Percentiles rank a stretch among this genome's conserved stretches.
These are phyloP conservation scores for Neoscytalidium dimidiatum DNA, from an alignment of 2,329 filamentous ascomycete genomes.

Conservation along the genomic window DNA sequence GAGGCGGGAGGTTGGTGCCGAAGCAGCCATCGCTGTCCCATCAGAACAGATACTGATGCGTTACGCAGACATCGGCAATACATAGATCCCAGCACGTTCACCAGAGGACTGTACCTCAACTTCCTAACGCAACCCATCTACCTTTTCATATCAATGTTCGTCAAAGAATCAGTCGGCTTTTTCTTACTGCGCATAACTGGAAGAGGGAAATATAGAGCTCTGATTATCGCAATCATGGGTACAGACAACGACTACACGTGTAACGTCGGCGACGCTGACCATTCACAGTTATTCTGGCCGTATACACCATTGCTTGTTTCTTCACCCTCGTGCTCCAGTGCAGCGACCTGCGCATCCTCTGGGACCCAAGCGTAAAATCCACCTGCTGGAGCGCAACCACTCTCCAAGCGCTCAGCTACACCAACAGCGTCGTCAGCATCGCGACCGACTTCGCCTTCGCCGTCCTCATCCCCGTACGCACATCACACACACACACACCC, in stretches of 20 bases:
- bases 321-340: slow-evolving; percentile 54
- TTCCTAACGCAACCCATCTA: slow-evolving; percentile 51
- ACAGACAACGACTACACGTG: slow-evolving; percentile 29
- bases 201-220: slow-evolving; percentile 40
- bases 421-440: slow-evolving; percentile 47
- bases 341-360: slow-evolving; percentile 47
- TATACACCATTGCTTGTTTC: slow-evolving; percentile 48
- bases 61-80: slow-evolving; percentile 46
- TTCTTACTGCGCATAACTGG: slow-evolving; percentile 51
- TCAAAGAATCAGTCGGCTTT: slow-evolving; percentile 53
- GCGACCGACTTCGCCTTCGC: slow-evolving; percentile 46
- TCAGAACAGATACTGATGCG: slow-evolving; percentile 44
- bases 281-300: slow-evolving; percentile 42
- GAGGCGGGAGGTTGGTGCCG: slow-evolving; percentile 39
- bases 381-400: slow-evolving; percentile 47
- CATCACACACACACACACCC: too few relatives aligned
- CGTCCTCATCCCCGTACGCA: slow-evolving; percentile 36
- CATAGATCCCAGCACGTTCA: slow-evolving; percentile 37
- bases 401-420: slow-evolving; percentile 47
- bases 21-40: slow-evolving; percentile 45
- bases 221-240: slow-evolving; percentile 49
- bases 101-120: slow-evolving; percentile 48
- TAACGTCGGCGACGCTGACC: background rate
- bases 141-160: slow-evolving; percentile 46
- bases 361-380: slow-evolving; percentile 43